A percentile compares a stretch with the other conserved stretches of the same genome.
Conservation (phyloP, 805 yeast species). For the Candida jianshihensis region DNA sequence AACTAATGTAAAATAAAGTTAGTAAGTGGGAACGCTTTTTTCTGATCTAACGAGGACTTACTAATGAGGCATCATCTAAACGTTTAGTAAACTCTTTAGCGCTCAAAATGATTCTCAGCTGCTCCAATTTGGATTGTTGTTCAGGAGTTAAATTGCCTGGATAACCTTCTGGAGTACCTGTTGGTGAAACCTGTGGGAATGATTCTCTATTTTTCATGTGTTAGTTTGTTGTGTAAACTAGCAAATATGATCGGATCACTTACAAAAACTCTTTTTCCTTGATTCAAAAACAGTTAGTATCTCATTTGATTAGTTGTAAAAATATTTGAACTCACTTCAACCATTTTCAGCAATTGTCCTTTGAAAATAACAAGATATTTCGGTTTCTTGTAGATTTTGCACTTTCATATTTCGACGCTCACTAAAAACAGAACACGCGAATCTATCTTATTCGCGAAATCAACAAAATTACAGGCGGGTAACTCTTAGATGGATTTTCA, state of each 20-base stretch:
- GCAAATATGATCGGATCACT: too few species aligned
- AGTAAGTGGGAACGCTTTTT: too few species aligned
- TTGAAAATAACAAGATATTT: too few species aligned
- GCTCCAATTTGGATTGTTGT: conserved; percentile 54
- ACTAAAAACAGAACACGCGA: too few species aligned
- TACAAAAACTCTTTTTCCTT: conserved; percentile 5
- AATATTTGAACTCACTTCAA: background rate
- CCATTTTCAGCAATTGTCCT: too few species aligned
- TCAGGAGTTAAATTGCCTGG: conserved; percentile 72
- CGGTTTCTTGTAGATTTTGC: too few species aligned
- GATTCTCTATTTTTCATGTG: conserved; percentile 29
- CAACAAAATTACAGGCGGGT: too few species aligned
- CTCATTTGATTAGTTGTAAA: background rate
- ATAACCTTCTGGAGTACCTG: conserved; percentile 62
- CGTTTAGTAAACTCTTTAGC: conserved; percentile 69
- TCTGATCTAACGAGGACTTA: too few species aligned
- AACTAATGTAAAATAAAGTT: conserved; percentile 22
- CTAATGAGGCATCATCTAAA: conserved; percentile 77
- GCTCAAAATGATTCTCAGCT: conserved; percentile 49
- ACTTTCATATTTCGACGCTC: too few species aligned
- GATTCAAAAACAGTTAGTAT: background rate
- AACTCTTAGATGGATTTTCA: too few species aligned
- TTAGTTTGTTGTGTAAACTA: too few species aligned
- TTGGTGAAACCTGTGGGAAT: conserved; percentile 67
- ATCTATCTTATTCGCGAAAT: too few species aligned